These are phyloP conservation scores for Lachnellula suecica DNA, from an alignment of 2,329 filamentous ascomycete genomes.

Conservation along the genomic window DNA sequence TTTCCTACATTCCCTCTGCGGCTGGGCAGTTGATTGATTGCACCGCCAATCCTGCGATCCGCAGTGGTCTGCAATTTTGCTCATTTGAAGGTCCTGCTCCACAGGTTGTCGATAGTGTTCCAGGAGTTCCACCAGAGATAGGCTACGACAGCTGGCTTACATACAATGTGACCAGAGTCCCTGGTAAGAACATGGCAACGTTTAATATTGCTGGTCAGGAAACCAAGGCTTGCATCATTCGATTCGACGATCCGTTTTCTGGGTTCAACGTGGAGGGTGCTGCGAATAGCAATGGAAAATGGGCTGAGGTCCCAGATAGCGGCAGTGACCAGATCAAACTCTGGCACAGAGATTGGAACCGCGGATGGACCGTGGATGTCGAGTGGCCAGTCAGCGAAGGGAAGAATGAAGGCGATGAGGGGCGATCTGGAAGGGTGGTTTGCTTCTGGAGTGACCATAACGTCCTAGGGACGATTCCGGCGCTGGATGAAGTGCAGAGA, in stretches of 20 bases:
- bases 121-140: conserved; percentile 41
- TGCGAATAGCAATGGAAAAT: conserved; percentile 59
- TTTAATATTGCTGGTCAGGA: conserved; percentile 71
- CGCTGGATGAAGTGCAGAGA: conserved; percentile 74
- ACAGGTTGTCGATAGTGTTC: conserved; percentile 52
- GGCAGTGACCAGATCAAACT: conserved; percentile 71
- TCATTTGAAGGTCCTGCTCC: conserved; percentile 69
- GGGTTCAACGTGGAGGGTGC: conserved; percentile 64
- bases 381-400: conserved; percentile 49
- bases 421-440: conserved; percentile 63
- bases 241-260: conserved; percentile 67
- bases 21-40: conserved; percentile 61
- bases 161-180: conserved; percentile 55
- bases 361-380: conserved; percentile 70
- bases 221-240: conserved; percentile 75
- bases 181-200: conserved; percentile 49
- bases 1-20: conserved; percentile 69
- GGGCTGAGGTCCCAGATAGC: conserved; percentile 56
- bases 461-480: conserved; percentile 68
- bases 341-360: conserved; percentile 80
- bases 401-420: conserved; percentile 34
- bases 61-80: conserved; percentile 62
- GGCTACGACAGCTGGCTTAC: conserved; percentile 60
- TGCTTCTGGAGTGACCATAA: conserved; percentile 93
- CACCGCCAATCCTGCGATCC: conserved; percentile 36